Base-by-base conservation (phyloP, 1,284 basidiomycete genomes). In the Cryptococcus floricola region DNA sequence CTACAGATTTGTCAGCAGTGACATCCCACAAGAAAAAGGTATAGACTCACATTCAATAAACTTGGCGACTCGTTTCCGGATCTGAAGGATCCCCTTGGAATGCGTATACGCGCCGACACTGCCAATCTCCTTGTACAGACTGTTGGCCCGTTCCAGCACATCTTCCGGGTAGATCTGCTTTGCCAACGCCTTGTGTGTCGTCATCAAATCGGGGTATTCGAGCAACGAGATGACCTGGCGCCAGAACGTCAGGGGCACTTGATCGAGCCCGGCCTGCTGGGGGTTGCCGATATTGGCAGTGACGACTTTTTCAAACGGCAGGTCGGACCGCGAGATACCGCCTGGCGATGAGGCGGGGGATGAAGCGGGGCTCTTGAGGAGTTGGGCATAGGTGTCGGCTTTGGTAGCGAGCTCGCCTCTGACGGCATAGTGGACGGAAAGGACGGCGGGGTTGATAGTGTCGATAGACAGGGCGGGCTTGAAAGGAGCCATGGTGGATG, bases 251-350 rank as follows among this genome's bases (percentile, higher is more conserved):
- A 98, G 84, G 1, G 94, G 91, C 23, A 87, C 85, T 76, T 98
- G 96, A 75, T 97, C 87, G 45, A 98, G 82, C 1, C 90, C 91
- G 71, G 87, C 87, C 78, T 97, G 95, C 78, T 98, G 95, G 0
- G 95, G 95, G 74, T 98, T 98, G 9, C 95, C 95, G 58, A 98
- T 98, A 79, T 98, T 98, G 63, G 92, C 91, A 25, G 86, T 90
- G 73, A 98, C 92, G 75, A 98, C 83, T 66, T 86, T 85, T 71
- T 86, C 83, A 75, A 98, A 98, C 23, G 92, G 91, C 18, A 98
- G 82, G 7, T 70, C 60, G 39, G 27, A 12, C 31, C 10, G 6
- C 0, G 47, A 18, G 23, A 80, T 10, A 6, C 34, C 27, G 19
- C 25, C 18, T 28, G 56, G 54, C 46, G 31, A 34, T 34, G 31